These are phyloP conservation scores for Penicillium paradoxum DNA, from an alignment of 495 filamentous ascomycete genomes.

Conservation along the genomic window DNA sequence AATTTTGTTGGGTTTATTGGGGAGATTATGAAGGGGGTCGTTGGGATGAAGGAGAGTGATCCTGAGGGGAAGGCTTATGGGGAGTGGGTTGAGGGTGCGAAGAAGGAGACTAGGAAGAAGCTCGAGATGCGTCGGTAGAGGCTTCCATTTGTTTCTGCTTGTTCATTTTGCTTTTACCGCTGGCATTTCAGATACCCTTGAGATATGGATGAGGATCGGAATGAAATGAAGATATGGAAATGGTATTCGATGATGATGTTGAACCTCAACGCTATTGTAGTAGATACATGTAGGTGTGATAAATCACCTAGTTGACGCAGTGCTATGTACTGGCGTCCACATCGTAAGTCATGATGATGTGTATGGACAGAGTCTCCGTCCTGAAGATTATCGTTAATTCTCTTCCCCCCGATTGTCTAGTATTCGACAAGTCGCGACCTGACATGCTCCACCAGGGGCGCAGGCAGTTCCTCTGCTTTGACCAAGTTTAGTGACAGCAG, in stretches of 20 bases:
- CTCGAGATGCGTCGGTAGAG: slow-evolving; percentile 42
- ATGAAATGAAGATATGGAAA: slow-evolving; percentile 3
- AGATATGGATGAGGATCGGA: neutral
- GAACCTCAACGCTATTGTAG: slow-evolving; percentile 8
- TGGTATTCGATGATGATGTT: slow-evolving; percentile 9
- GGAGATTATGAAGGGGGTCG: slow-evolving; percentile 84
- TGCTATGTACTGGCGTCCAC: slow-evolving; percentile 24
- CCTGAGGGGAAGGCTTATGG: slow-evolving; percentile 54
- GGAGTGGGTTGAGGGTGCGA: slow-evolving; percentile 74
- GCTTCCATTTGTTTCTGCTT: neutral
- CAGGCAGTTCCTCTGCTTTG: slow-evolving; percentile 66
- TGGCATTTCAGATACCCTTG: slow-evolving; percentile 11
- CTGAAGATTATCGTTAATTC: neutral
- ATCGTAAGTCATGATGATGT: slow-evolving; percentile 17
- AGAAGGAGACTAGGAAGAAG: slow-evolving; percentile 63
- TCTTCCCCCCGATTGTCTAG: slow-evolving; percentile 22
- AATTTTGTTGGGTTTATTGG: slow-evolving; percentile 97
- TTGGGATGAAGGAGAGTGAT: slow-evolving; percentile 55
- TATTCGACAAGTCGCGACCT: slow-evolving; percentile 55
- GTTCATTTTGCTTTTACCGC: neutral
- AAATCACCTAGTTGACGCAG: slow-evolving; percentile 3
- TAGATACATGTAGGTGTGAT: slow-evolving; percentile 10
- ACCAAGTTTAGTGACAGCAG: slow-evolving; percentile 67
- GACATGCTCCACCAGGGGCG: slow-evolving; percentile 49
- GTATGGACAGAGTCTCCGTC: slow-evolving; percentile 1